Base-by-base conservation (phyloP, 371 early-diverging fungal species). In the Choanephora cucurbitarum region DNA sequence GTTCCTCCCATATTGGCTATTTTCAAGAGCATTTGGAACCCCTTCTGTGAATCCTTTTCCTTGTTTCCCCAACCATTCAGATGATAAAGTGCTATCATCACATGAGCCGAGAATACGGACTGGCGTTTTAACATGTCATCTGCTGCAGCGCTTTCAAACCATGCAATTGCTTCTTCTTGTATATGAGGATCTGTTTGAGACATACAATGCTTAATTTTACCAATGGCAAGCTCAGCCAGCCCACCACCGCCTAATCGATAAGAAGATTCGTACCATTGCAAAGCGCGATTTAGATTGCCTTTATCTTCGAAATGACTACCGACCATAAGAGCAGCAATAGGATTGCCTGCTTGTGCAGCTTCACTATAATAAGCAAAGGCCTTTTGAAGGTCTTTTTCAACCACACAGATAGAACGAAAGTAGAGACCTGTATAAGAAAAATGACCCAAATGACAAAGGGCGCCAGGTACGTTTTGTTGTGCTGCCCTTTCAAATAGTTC, bases 271-370 rank as follows among this genome's bases (percentile, higher is more conserved):
- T 70, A 70, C 60, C 60, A 57, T 33, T 62, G 54, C 17, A 69
- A 41, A 1, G 67, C 50, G 19, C 55, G 15, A n/a, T 60, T 32
- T n/a, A 63, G 22, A 52, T 57, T 57, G 1, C 64, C 68, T 32
- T 52, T 9, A 3, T 54, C 64, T 53, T 67, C 68, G 57, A 63
- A 67, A 31, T 67, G 63, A 21, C 55, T 53, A 5, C 68, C 68
- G 18, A 67, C 60, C 56, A 67, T 59, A 2, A 67, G 43, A 11
- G 68, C 64, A 24, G 64, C 47, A 3, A 48, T 51, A 5, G 64
- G 43, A 46, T 67, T 60, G 18, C 64, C 64, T 13, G 53, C 13
- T 31, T 59, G 48, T 5, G 68, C 64, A 5, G 68, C 64, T 40
- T 59, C 52, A 17, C 60, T 53, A n/a, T 62, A 67, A 18, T 63